Percentiles rank a stretch among this genome's conserved stretches.
Evolutionary conservation across 345 rosid genomes (phyloP).

Genomic region (Rhodamnia rubescens): DNA sequence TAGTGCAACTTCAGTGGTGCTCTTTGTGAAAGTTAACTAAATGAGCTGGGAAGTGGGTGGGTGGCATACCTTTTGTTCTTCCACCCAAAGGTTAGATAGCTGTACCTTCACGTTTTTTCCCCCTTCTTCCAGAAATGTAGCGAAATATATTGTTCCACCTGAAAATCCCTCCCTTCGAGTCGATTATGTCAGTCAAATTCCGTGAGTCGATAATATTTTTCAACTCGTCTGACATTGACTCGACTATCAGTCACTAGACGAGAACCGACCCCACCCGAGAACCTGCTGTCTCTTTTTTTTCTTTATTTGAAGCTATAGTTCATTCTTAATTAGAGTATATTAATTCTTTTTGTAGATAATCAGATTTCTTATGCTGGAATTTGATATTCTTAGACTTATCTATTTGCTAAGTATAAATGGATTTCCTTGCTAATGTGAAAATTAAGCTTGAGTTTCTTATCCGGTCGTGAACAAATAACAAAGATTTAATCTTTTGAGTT

Average conservation of each 20-base stretch:
- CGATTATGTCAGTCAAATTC: not conserved
- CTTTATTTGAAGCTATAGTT: too few species aligned
- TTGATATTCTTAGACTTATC: too few species aligned
- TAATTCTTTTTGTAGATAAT: too few species aligned
- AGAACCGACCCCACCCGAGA: not conserved
- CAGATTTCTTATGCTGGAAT: too few species aligned
- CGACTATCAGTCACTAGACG: not conserved
- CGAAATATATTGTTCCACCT: not conserved
- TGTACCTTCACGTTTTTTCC: not conserved
- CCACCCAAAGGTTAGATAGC: not conserved
- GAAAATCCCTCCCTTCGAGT: not conserved
- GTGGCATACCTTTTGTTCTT: not conserved
- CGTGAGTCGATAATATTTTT: not conserved
- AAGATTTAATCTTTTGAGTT: too few species aligned
- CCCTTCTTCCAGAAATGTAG: conserved; percentile 3
- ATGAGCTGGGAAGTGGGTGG: too few species aligned
- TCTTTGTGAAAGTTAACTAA: not conserved
- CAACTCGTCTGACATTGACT: not conserved
- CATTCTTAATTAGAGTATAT: too few species aligned
- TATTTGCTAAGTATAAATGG: too few species aligned
- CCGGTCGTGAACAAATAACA: too few species aligned
- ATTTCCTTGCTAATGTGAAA: too few species aligned
- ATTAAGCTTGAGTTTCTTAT: too few species aligned
- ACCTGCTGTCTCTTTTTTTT: too few species aligned
- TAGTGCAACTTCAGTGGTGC: not conserved